Evolutionary conservation across 495 filamentous ascomycete genomes (phyloP).

Genomic region (Extremus antarcticus): DNA sequence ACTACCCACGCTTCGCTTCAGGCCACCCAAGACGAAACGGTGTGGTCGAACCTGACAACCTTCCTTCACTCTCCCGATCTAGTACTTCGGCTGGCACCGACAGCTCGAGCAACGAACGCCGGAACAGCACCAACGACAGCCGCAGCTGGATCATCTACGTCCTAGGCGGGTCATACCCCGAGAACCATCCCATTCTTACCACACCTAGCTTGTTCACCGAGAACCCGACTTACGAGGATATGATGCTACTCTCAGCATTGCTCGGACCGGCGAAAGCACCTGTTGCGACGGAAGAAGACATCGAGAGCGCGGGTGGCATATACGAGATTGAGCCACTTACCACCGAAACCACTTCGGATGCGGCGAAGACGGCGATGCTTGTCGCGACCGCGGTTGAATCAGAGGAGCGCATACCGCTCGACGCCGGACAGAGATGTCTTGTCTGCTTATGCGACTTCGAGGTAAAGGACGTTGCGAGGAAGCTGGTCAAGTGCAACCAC

Average conservation of each 20-base stretch:
- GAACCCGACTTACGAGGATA: constrained; percentile 70
- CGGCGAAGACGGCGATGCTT: constrained; percentile 32
- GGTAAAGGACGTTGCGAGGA: constrained; percentile 49
- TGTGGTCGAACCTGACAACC: constrained; percentile 53
- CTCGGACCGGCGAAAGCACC: constrained; percentile 66
- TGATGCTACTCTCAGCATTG: constrained; percentile 62
- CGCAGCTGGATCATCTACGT: constrained; percentile 75
- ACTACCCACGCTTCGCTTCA: constrained; percentile 45
- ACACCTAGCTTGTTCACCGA: constrained; percentile 69
- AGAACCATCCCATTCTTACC: constrained; percentile 66
- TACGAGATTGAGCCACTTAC: constrained; percentile 19
- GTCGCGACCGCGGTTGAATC: constrained; percentile 39
- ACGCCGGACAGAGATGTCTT: constrained; percentile 52
- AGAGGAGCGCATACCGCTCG: constrained; percentile 38
- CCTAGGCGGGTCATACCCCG: constrained; percentile 63
- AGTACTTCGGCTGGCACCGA: constrained; percentile 19
- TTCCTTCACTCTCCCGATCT: constrained; percentile 36
- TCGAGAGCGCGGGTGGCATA: constrained; percentile 51
- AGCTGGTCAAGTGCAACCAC: constrained; percentile 57
- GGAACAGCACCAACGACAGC: constrained; percentile 15
- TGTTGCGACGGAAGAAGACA: constrained; percentile 56
- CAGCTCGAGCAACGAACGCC: constrained; percentile 9
- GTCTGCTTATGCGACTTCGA: constrained; percentile 67
- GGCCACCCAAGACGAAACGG: constrained; percentile 55
- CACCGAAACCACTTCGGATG: constrained; percentile 20